A percentile compares a stretch with the other conserved stretches of the same genome.
Conservation (phyloP, 2,329 filamentous ascomycete species). For the Cytospora paraplurivora region DNA sequence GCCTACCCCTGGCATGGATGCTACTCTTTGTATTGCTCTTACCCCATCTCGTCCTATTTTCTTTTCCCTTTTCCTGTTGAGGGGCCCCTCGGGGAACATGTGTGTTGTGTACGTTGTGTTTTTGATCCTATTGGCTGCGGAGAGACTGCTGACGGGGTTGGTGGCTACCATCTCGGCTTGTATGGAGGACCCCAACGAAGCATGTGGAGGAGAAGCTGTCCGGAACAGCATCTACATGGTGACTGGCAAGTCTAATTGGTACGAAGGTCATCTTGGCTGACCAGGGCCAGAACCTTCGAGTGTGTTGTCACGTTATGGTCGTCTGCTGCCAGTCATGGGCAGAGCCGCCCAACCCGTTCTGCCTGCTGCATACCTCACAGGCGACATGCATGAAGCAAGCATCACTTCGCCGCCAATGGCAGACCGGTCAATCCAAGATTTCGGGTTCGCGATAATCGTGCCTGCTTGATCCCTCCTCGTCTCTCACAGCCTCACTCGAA, state of each 20-base stretch:
- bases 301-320: slow-evolving; percentile 4
- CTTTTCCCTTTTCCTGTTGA: slow-evolving; percentile 1
- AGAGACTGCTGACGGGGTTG: slow-evolving; percentile 1
- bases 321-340: slow-evolving; percentile 20
- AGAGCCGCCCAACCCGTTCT: background rate
- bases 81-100: slow-evolving; percentile 17
- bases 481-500: background rate
- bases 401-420: slow-evolving; percentile 11
- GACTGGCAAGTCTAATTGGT: slow-evolving; percentile 15
- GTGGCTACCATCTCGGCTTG: background rate
- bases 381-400: slow-evolving; percentile 15
- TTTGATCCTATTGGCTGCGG: slow-evolving; percentile 1
- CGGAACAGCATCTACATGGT: slow-evolving; percentile 22
- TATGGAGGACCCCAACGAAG: slow-evolving; percentile 4
- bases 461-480: background rate
- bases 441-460: slow-evolving; percentile 16
- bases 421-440: slow-evolving; percentile 14
- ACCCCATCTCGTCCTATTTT: background rate
- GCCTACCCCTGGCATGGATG: slow-evolving; percentile 4
- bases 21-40: background rate
- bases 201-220: slow-evolving; percentile 22
- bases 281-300: background rate
- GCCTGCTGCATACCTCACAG: slow-evolving; percentile 12
- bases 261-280: background rate
- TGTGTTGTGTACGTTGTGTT: slow-evolving; percentile 21